Conservation (phyloP, 1,284 basidiomycete species). For the Vanrija humicola region DNA sequence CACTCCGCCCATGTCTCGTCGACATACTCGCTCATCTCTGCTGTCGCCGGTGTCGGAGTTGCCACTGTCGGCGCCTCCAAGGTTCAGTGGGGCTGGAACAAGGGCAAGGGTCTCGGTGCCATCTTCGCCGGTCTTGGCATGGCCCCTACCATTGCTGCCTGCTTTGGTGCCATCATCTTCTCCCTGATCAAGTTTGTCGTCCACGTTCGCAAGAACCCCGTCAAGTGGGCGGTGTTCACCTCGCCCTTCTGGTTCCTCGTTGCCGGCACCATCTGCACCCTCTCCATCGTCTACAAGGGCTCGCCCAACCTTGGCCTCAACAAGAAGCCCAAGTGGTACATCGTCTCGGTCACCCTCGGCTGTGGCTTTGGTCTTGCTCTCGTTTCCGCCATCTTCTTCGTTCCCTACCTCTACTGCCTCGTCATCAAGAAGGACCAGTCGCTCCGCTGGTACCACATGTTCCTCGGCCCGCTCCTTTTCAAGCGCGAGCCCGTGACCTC, state of each 20-base stretch:
- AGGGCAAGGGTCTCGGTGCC: slow-evolving; percentile 51
- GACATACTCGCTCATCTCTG: slow-evolving; percentile 51
- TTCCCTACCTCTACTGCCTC: slow-evolving; percentile 51
- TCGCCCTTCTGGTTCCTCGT: slow-evolving; percentile 52
- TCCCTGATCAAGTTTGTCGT: slow-evolving; percentile 49
- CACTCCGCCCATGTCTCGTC: slow-evolving; percentile 51
- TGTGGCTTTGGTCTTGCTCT: slow-evolving; percentile 45
- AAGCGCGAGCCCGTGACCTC: slow-evolving; percentile 35
- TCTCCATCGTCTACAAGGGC: slow-evolving; percentile 50
- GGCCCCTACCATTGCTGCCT: slow-evolving; percentile 45
- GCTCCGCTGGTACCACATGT: slow-evolving; percentile 47
- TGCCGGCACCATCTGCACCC: slow-evolving; percentile 42
- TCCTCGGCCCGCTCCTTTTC: slow-evolving; percentile 51
- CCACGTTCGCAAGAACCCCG: slow-evolving; percentile 45
- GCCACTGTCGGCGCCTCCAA: slow-evolving; percentile 49
- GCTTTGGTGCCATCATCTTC: slow-evolving; percentile 50
- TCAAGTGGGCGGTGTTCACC: slow-evolving; percentile 46
- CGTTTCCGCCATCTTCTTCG: slow-evolving; percentile 50
- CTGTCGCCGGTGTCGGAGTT: slow-evolving; percentile 53
- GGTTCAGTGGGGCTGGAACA: slow-evolving; percentile 55
- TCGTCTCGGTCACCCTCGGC: slow-evolving; percentile 47
- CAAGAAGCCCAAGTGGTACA: slow-evolving; percentile 40
- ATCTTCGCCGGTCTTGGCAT: slow-evolving; percentile 51
- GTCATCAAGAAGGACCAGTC: slow-evolving; percentile 51
- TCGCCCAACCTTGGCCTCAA: slow-evolving; percentile 49